A percentile compares a stretch with the other conserved stretches of the same genome.
phyloP scores from a whole-genome alignment of 2,329 filamentous ascomycete species.

The Aspergillus sp. region DNA sequence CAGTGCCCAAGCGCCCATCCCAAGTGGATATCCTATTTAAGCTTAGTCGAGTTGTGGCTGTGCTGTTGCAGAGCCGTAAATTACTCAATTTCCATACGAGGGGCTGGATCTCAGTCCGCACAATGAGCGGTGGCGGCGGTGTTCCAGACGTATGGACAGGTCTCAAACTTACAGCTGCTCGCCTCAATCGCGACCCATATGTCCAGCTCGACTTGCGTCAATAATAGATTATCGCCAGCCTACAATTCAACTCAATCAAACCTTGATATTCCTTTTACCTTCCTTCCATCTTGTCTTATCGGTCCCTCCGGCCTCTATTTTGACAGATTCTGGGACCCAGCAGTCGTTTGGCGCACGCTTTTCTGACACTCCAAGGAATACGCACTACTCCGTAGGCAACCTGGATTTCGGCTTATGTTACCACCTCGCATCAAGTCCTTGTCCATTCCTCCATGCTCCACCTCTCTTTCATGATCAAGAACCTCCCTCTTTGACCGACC shows the following conservation, averaged over 20 bases:
- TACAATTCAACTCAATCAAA: background rate
- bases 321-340: background rate
- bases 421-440: constrained; percentile 9
- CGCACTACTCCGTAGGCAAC: background rate
- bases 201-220: background rate
- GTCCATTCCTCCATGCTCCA: constrained; percentile 14
- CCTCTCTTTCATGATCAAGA: constrained; percentile 9
- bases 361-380: constrained; percentile 5
- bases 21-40: background rate
- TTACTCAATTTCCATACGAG: background rate
- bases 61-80: background rate
- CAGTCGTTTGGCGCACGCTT: background rate
- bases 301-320: background rate
- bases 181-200: background rate
- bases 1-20: background rate
- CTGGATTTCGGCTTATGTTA: constrained; percentile 5
- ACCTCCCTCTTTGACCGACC: constrained; percentile 12
- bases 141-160: background rate
- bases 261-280: background rate
- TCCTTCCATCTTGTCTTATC: background rate
- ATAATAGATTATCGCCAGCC: background rate
- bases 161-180: constrained; percentile 2
- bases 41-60: background rate
- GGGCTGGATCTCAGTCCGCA: background rate
- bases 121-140: background rate